Conservation (phyloP, 495 filamentous ascomycete species). For the Penicillium angulare region DNA sequence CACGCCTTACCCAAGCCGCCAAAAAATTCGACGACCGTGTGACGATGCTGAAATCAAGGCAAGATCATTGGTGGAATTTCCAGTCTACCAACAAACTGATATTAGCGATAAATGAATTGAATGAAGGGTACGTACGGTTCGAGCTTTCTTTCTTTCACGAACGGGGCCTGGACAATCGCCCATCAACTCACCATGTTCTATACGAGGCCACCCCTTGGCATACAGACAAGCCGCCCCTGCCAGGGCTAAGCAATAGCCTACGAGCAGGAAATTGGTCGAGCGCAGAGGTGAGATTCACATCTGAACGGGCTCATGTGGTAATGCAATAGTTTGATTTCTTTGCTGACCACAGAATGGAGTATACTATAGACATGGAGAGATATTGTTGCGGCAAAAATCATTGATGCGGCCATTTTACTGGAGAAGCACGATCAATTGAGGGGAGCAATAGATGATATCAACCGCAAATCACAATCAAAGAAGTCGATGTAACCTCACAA, state of each 20-base stretch:
- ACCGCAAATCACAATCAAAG: not conserved
- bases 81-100: not conserved
- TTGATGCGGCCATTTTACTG: not conserved
- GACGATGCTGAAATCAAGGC: not conserved
- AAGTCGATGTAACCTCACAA: not conserved
- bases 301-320: not conserved
- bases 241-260: not conserved
- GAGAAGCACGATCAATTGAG: not conserved
- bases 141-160: not conserved
- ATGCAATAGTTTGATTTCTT: not conserved
- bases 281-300: not conserved
- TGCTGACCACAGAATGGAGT: not conserved
- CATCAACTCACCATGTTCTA: not conserved
- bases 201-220: not conserved
- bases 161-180: not conserved
- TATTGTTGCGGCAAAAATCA: not conserved
- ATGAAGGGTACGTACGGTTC: not conserved
- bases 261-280: not conserved
- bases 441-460: not conserved
- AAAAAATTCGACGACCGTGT: not conserved
- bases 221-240: not conserved
- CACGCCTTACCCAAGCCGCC: not conserved
- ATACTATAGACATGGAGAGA: conserved; percentile 1
- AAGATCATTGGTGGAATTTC: not conserved
- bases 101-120: not conserved